Evolutionary conservation across 805 yeast genomes (phyloP).

Genomic region (Sugiyamaella qingdaonensis): DNA sequence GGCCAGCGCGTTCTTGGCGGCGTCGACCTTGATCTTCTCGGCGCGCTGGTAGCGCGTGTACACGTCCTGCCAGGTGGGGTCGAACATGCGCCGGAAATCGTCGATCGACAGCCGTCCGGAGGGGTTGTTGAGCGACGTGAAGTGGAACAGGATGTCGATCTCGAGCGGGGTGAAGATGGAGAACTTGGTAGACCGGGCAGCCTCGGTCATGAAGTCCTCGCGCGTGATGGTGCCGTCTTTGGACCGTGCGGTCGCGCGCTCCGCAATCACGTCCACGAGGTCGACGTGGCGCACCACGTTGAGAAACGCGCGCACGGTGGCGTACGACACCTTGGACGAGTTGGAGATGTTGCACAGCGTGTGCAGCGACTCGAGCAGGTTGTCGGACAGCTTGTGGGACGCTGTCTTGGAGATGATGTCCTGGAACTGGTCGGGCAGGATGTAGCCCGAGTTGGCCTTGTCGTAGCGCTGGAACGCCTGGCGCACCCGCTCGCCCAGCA

Average conservation of each 20-base stretch:
- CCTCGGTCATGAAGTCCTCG: slow-evolving; percentile 36
- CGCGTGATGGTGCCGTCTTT: slow-evolving; percentile 36
- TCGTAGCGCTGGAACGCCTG: slow-evolving; percentile 41
- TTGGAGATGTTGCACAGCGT: slow-evolving; percentile 34
- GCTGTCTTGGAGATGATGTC: slow-evolving; percentile 35
- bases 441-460: slow-evolving; percentile 35
- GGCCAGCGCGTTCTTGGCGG: slow-evolving; percentile 38
- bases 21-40: slow-evolving; percentile 31
- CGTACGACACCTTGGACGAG: slow-evolving; percentile 36
- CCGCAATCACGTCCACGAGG: slow-evolving; percentile 37
- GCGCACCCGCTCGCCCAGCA: slow-evolving; percentile 44
- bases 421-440: slow-evolving; percentile 39
- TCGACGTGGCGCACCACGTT: slow-evolving; percentile 41
- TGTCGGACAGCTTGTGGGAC: slow-evolving; percentile 40
- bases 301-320: slow-evolving; percentile 41
- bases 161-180: slow-evolving; percentile 42
- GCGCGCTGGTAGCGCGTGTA: slow-evolving; percentile 31
- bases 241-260: slow-evolving; percentile 30
- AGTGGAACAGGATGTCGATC: slow-evolving; percentile 41
- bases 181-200: slow-evolving; percentile 38
- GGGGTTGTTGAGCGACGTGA: slow-evolving; percentile 31
- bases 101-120: slow-evolving; percentile 32
- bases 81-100: slow-evolving; percentile 39
- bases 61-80: slow-evolving; percentile 42
- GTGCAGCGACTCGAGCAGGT: slow-evolving; percentile 35